Evolutionary conservation across 495 filamentous ascomycete genomes (phyloP).

Genomic region (Neohortaea acidophila): DNA sequence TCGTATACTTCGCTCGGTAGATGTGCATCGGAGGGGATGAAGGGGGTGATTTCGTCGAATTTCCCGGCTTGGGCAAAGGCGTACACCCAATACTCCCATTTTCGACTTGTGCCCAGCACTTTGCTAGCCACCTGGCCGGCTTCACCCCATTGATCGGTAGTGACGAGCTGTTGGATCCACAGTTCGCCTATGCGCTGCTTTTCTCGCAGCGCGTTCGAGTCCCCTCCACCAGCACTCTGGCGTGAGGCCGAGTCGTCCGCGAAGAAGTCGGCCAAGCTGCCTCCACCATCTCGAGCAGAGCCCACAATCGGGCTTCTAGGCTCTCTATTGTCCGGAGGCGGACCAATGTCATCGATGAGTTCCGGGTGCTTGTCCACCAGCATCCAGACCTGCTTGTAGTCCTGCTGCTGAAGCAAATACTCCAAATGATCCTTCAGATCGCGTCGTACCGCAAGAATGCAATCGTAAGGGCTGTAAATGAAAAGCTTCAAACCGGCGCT

Average conservation of each 20-base stretch:
- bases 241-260: slow-evolving; percentile 54
- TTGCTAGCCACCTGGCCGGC: slow-evolving; percentile 67
- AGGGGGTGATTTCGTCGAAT: slow-evolving; percentile 74
- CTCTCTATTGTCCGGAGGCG: slow-evolving; percentile 30
- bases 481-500: slow-evolving; percentile 79
- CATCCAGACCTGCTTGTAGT: slow-evolving; percentile 76
- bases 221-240: background rate
- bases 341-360: slow-evolving; percentile 36
- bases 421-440: slow-evolving; percentile 69
- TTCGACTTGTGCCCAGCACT: slow-evolving; percentile 57
- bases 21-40: slow-evolving; percentile 66
- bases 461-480: slow-evolving; percentile 92
- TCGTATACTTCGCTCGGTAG: slow-evolving; percentile 78
- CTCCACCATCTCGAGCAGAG: slow-evolving; percentile 55
- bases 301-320: slow-evolving; percentile 55
- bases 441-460: slow-evolving; percentile 69
- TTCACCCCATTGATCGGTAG: slow-evolving; percentile 52
- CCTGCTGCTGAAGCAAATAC: slow-evolving; percentile 66
- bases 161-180: slow-evolving; percentile 75
- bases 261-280: slow-evolving; percentile 55
- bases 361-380: slow-evolving; percentile 76
- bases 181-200: slow-evolving; percentile 83
- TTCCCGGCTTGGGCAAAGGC: slow-evolving; percentile 69
- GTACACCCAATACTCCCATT: slow-evolving; percentile 94
- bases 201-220: slow-evolving; percentile 58